Conservation (phyloP, 768 basidiomycete genomes). For the Steccherinum ochraceum region DNA sequence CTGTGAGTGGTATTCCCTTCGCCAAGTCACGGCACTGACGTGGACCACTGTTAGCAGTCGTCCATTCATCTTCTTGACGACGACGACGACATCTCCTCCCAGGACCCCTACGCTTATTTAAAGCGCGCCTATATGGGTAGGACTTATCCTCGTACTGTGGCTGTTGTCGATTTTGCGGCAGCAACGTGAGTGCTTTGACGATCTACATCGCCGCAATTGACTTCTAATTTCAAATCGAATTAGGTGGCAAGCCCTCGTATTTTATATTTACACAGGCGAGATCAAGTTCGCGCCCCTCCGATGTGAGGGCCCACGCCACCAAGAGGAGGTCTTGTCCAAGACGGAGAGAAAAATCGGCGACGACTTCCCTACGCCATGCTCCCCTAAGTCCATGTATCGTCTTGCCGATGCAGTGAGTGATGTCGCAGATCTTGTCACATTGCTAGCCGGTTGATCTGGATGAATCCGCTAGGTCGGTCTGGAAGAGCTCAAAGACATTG, state of each 20-base stretch:
- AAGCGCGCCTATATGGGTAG: too few relatives aligned
- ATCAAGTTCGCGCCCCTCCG: slow-evolving; percentile 1
- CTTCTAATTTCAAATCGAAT: too few relatives aligned
- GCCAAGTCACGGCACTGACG: too few relatives aligned
- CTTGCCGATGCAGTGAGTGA: slow-evolving; percentile 31
- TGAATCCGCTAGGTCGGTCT: background rate
- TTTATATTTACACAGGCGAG: background rate
- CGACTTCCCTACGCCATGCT: slow-evolving; percentile 22
- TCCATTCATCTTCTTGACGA: too few relatives aligned
- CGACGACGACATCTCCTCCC: too few relatives aligned
- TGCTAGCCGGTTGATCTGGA: background rate
- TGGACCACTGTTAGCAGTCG: too few relatives aligned
- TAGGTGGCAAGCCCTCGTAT: slow-evolving; percentile 2
- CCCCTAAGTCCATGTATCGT: slow-evolving; percentile 40
- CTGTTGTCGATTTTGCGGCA: too few relatives aligned
- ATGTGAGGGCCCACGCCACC: background rate
- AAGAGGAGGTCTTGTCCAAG: background rate
- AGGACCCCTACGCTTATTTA: too few relatives aligned
- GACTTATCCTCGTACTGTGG: too few relatives aligned
- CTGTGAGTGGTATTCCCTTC: too few relatives aligned
- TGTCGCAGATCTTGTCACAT: background rate
- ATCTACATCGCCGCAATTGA: too few relatives aligned
- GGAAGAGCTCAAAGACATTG: background rate
- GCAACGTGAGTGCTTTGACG: too few relatives aligned
- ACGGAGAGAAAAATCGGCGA: background rate